Conservation (phyloP, 208 protist species). For the Leishmania major region DNA sequence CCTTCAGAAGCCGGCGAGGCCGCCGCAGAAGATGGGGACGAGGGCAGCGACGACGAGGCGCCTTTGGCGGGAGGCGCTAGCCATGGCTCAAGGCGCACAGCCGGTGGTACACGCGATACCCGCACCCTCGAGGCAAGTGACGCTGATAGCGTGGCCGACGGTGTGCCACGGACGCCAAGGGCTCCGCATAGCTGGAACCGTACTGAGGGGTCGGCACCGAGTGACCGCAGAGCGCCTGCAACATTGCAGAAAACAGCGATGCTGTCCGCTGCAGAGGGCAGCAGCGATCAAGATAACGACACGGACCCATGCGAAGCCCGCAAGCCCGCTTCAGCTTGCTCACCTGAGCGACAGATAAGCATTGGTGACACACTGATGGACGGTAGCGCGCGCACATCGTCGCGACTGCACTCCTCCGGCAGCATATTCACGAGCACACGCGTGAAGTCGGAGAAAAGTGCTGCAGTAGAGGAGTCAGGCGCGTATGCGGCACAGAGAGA, state of each 20-base stretch:
- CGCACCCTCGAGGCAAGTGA: not conserved
- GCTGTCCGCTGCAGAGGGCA: not conserved
- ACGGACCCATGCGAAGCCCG: not conserved
- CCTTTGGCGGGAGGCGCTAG: not conserved
- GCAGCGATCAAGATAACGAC: not conserved
- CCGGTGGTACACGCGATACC: not conserved
- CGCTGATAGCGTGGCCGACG: not conserved
- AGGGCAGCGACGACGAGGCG: not conserved
- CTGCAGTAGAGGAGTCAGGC: not conserved
- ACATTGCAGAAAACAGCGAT: not conserved
- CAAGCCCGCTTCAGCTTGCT: not conserved
- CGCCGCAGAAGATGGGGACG: not conserved
- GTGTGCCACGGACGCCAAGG: not conserved
- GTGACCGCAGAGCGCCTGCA: not conserved
- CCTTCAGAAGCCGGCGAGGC: not conserved
- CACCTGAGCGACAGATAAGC: not conserved
- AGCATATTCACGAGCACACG: not conserved
- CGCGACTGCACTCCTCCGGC: not conserved
- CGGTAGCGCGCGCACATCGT: not conserved
- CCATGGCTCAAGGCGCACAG: not conserved
- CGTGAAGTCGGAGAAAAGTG: not conserved
- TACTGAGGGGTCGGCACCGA: not conserved
- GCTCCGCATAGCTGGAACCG: not conserved
- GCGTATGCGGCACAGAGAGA: not conserved
- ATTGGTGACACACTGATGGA: not conserved